Percentiles rank a stretch among this genome's conserved stretches.
Conservation (phyloP, 1,284 basidiomycete species). For the Meira miltonrushii region DNA sequence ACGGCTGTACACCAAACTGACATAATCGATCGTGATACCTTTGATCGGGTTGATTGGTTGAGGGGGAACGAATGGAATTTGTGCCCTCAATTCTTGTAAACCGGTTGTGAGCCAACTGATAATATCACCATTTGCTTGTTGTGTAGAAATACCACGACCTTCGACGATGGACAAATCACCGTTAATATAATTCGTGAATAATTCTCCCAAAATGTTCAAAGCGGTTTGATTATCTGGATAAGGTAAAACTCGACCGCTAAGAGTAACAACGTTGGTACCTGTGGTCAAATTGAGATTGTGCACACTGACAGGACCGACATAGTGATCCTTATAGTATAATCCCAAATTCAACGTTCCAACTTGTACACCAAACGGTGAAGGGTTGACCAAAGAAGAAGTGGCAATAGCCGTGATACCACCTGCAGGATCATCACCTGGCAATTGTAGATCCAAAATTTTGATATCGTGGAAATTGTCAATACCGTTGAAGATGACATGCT, state of each 20-base stretch:
- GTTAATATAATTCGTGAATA: slow-evolving; percentile 73
- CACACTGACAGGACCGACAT: slow-evolving; percentile 61
- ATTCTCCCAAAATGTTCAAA: slow-evolving; percentile 60
- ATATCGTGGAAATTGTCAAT: slow-evolving; percentile 66
- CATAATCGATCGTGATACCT: slow-evolving; percentile 63
- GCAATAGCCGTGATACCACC: slow-evolving; percentile 68
- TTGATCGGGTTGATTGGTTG: slow-evolving; percentile 65
- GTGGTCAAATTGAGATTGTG: slow-evolving; percentile 40
- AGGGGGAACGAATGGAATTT: slow-evolving; percentile 63
- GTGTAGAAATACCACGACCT: slow-evolving; percentile 60
- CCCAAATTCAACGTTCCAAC: slow-evolving; percentile 67
- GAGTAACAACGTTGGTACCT: slow-evolving; percentile 63
- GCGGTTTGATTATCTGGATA: slow-evolving; percentile 58
- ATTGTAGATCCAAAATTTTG: slow-evolving; percentile 62
- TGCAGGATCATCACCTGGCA: slow-evolving; percentile 66
- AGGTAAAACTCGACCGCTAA: slow-evolving; percentile 62
- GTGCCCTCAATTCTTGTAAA: slow-evolving; percentile 61
- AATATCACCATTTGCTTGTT: slow-evolving; percentile 60
- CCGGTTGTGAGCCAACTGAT: slow-evolving; percentile 68
- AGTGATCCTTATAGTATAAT: slow-evolving; percentile 62
- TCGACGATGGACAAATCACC: slow-evolving; percentile 61
- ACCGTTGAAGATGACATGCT: slow-evolving; percentile 56
- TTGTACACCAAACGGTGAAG: slow-evolving; percentile 68
- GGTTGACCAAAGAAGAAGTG: slow-evolving; percentile 62
- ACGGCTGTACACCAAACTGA: slow-evolving; percentile 62